Conservation (phyloP, 1,139 yeast species). For the Hemisphaericaspora xylofermentans region DNA sequence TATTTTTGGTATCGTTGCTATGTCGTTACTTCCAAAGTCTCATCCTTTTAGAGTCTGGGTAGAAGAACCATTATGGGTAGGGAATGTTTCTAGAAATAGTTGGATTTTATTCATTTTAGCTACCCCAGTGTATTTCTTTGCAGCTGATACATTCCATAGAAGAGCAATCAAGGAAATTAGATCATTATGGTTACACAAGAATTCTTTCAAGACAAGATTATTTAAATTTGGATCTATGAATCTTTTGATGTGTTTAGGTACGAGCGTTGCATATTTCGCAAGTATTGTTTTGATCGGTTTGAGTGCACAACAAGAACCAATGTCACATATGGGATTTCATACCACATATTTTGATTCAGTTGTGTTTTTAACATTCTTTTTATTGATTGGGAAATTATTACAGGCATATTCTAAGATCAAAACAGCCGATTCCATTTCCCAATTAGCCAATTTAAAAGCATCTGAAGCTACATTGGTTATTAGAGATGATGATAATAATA, state of each 20-base stretch:
- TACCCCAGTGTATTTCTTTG: constrained; percentile 73
- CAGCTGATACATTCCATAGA: constrained; percentile 69
- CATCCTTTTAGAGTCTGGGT: constrained; percentile 52
- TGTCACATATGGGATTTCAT: constrained; percentile 43
- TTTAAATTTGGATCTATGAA: constrained; percentile 79
- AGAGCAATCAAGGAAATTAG: constrained; percentile 62
- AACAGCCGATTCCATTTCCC: constrained; percentile 65
- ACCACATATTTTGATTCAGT: constrained; percentile 79
- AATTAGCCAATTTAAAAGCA: constrained; percentile 52
- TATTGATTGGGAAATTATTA: constrained; percentile 66
- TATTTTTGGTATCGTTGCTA: constrained; percentile 64
- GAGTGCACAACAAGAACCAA: constrained; percentile 39
- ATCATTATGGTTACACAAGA: constrained; percentile 57
- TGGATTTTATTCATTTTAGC: constrained; percentile 67
- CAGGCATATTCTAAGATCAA: constrained; percentile 66
- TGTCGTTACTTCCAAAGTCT: constrained; percentile 54
- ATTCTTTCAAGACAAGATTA: constrained; percentile 54
- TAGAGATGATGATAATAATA: constrained; percentile 15
- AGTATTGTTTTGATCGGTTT: constrained; percentile 58
- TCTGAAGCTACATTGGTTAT: constrained; percentile 50
- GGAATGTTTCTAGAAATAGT: constrained; percentile 59
- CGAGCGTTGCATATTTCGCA: constrained; percentile 68
- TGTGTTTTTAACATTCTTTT: constrained; percentile 68
- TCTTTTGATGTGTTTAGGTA: constrained; percentile 68
- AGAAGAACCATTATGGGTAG: constrained; percentile 62